phyloP scores from a whole-genome alignment of 306 rosid species.

The Prosopis cineraria region DNA sequence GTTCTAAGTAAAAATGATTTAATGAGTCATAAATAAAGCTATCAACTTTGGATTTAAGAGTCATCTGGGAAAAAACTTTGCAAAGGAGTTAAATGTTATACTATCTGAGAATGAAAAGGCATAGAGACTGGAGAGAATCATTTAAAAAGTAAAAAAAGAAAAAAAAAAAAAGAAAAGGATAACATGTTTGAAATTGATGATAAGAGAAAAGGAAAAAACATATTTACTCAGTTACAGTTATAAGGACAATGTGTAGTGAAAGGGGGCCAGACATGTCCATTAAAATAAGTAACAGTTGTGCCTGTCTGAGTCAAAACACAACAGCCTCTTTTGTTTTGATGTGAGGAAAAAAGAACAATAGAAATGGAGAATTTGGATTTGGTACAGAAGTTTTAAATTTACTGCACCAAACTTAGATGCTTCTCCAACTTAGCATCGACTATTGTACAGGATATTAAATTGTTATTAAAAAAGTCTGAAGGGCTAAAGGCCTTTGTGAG shows the following conservation, averaged over 20 bases:
- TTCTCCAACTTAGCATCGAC: too few species aligned
- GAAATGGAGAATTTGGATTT: too few species aligned
- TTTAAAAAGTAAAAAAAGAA: neutral
- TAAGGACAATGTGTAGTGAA: neutral
- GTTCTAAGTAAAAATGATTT: neutral
- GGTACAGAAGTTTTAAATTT: too few species aligned
- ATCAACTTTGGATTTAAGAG: neutral
- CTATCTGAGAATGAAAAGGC: neutral
- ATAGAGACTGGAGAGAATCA: neutral
- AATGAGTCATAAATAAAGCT: neutral
- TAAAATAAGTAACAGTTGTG: neutral
- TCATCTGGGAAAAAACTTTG: neutral
- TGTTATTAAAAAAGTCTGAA: too few species aligned
- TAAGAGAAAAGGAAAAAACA: neutral
- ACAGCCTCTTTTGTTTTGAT: slow-evolving; percentile 14
- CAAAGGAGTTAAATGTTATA: neutral
- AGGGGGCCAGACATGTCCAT: neutral
- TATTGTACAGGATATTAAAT: too few species aligned
- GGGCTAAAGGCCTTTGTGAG: neutral
- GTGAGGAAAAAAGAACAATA: neutral
- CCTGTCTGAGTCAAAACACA: neutral
- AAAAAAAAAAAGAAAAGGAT: neutral
- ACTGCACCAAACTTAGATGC: too few species aligned
- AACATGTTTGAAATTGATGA: neutral
- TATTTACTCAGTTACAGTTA: neutral